phyloP scores from a whole-genome alignment of 78 protist genomes.

The Creolimax fragrantissima region DNA sequence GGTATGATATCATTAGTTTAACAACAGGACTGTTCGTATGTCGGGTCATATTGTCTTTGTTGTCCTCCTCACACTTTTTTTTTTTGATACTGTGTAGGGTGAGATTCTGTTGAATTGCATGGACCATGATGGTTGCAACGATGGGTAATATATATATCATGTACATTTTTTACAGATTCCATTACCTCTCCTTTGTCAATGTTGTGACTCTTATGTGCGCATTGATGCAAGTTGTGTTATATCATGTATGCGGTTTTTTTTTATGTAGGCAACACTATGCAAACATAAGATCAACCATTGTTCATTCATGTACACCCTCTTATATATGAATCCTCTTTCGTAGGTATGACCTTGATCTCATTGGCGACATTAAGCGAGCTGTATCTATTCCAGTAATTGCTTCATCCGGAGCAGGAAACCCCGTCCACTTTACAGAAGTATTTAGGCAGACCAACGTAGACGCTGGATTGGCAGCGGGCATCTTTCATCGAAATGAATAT shows the following conservation, averaged over 20 bases:
- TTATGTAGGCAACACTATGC: too few relatives aligned
- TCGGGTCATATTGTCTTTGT: too few relatives aligned
- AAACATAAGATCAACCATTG: too few relatives aligned
- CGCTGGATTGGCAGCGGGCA: constrained; percentile 60
- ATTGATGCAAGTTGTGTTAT: too few relatives aligned
- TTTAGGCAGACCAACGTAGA: neutral
- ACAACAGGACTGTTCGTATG: too few relatives aligned
- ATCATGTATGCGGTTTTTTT: too few relatives aligned
- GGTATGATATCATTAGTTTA: too few relatives aligned
- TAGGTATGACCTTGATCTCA: constrained; percentile 33
- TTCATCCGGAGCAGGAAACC: constrained; percentile 54
- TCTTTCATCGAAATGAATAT: constrained; percentile 48
- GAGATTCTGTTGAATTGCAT: constrained; percentile 72
- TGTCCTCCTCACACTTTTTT: neutral
- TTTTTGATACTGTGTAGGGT: too few relatives aligned
- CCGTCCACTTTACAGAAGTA: constrained; percentile 40
- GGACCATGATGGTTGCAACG: constrained; percentile 58
- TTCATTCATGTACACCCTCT: too few relatives aligned
- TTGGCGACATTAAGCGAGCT: constrained; percentile 1
- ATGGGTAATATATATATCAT: neutral
- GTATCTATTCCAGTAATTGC: constrained; percentile 61
- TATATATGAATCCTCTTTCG: too few relatives aligned
- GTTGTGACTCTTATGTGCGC: too few relatives aligned
- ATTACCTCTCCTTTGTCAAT: too few relatives aligned
- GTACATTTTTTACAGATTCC: neutral